Percentiles rank a stretch among this genome's conserved stretches.
These are phyloP conservation scores for Acaromyces ingoldii DNA, from an alignment of 1,284 basidiomycete species.

Conservation along the genomic window DNA sequence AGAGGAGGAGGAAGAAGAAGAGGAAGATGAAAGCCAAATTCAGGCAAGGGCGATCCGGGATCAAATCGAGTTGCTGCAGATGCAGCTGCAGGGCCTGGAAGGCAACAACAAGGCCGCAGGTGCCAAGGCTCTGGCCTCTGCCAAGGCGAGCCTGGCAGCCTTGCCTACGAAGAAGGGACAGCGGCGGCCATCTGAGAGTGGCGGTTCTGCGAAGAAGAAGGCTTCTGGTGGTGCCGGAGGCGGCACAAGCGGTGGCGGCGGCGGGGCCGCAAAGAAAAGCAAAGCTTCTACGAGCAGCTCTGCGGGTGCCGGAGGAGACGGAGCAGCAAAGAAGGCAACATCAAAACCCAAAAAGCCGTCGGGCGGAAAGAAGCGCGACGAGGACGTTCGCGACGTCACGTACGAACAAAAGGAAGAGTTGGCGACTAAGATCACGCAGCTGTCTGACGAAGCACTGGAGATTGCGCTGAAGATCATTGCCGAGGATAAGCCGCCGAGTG, in stretches of 20 bases:
- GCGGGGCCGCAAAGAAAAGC: conserved; percentile 25
- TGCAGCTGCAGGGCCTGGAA: conserved; percentile 35
- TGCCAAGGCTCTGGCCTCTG: conserved; percentile 19
- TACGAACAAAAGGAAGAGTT: conserved; percentile 51
- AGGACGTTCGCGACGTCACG: conserved; percentile 45
- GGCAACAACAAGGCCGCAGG: conserved; percentile 24
- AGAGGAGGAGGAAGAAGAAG: conserved; percentile 52
- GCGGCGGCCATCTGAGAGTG: conserved; percentile 6
- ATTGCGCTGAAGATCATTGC: conserved; percentile 50
- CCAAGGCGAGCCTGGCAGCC: conserved; percentile 4
- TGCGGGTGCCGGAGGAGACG: neutral
- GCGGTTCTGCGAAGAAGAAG: conserved; percentile 17
- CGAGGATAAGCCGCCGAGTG: conserved; percentile 48
- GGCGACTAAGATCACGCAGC: conserved; percentile 49
- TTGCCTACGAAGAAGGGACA: conserved; percentile 35
- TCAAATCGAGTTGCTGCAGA: conserved; percentile 37
- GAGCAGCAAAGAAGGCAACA: neutral
- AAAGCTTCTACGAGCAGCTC: conserved; percentile 10
- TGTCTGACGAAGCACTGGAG: conserved; percentile 48
- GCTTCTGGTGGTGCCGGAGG: conserved; percentile 1
- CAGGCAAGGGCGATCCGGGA: conserved; percentile 24
- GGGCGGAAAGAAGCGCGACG: conserved; percentile 32
- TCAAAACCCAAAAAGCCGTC: conserved; percentile 12
- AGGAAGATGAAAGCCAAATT: conserved; percentile 36
- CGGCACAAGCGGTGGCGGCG: conserved; percentile 14